Evolutionary conservation across 202 grass and related monocot species (phyloP), one percentile per base, ranked within the genome.

Genomic region (Panicum virgatum): DNA sequence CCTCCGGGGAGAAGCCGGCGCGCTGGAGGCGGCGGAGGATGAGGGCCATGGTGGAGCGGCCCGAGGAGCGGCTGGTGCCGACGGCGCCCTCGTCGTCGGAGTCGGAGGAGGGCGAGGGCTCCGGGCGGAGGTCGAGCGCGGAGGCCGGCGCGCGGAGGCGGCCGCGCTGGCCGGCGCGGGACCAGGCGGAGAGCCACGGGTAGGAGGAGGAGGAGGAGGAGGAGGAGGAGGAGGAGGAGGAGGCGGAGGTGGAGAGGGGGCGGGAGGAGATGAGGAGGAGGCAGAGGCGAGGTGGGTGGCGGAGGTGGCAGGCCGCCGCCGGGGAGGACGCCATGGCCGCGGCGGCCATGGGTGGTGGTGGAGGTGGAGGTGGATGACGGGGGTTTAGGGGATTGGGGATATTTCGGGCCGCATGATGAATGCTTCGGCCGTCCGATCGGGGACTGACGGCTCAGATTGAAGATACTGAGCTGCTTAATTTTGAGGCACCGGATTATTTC

Each of bases 11-110:
- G 82, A 85, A 98, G 50, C 96, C 96, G 19, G 86, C 88, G 52
- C 80, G 90, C 69, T 76, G 90, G 86, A 98, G 88, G 27, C 87
- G 91, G 61, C 68, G 80, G 73, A 98, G 86, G 73, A 98, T 98
- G 78, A 87, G 93, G 4, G 85, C 67, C 96, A 98, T 95, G 34
- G 92, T 90, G 76, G 82, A 90, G 62, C 84, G 91, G 7, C 88
- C 82, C 12, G 90, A 76, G 67, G 84, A 84, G 74, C 77, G 57
- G 66, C 90, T 91, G 20, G 90, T 90, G 18, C 95, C 95, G 11
- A 91, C 48, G 14, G 85, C 71, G 5, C 82, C 86, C 54, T 85
- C 88, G 60, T 98, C 84, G 42, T 94, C 90, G 39, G 90, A 93
- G 80, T 88, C 65, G 4, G 82, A 84, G 2, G 74, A 86, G 0